These are phyloP conservation scores for Phialophora macrospora DNA, from an alignment of 2,329 filamentous ascomycete species.

Conservation along the genomic window DNA sequence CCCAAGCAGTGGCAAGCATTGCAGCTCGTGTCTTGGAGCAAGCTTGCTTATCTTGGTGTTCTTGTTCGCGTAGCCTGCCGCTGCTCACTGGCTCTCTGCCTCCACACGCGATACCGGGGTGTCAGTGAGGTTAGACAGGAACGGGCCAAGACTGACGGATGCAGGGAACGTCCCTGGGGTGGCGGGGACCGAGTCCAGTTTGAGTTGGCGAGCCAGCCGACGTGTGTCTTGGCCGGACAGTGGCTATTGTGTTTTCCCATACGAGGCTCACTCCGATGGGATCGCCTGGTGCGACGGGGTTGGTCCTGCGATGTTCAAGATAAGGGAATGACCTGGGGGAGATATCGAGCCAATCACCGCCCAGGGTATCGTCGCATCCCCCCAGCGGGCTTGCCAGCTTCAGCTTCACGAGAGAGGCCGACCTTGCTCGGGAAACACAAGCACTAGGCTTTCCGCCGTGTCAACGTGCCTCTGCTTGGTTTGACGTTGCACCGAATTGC, in stretches of 20 bases:
- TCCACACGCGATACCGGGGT: not conserved
- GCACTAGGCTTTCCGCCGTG: not conserved
- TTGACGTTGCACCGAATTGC: not conserved
- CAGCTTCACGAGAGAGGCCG: not conserved
- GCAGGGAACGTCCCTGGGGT: not conserved
- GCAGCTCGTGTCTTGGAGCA: not conserved
- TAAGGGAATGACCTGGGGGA: not conserved
- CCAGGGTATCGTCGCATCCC: not conserved
- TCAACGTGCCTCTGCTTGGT: not conserved
- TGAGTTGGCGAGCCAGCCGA: not conserved
- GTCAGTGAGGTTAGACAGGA: not conserved
- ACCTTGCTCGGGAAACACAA: not conserved
- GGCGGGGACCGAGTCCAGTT: not conserved
- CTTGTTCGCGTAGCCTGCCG: not conserved
- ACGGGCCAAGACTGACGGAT: not conserved
- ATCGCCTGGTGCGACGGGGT: not conserved
- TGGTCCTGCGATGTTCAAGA: not conserved
- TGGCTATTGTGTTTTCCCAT: not conserved
- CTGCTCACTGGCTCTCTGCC: not conserved
- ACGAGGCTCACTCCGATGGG: not conserved
- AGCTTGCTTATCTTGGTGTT: conserved; percentile 5
- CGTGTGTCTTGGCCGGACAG: not conserved
- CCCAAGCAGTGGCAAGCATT: conserved; percentile 8
- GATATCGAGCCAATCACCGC: not conserved
- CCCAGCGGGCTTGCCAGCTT: not conserved